Percentiles rank a stretch among this genome's conserved stretches.
Conservation (phyloP, 2,329 filamentous ascomycete species). For the Fusarium humuli region DNA sequence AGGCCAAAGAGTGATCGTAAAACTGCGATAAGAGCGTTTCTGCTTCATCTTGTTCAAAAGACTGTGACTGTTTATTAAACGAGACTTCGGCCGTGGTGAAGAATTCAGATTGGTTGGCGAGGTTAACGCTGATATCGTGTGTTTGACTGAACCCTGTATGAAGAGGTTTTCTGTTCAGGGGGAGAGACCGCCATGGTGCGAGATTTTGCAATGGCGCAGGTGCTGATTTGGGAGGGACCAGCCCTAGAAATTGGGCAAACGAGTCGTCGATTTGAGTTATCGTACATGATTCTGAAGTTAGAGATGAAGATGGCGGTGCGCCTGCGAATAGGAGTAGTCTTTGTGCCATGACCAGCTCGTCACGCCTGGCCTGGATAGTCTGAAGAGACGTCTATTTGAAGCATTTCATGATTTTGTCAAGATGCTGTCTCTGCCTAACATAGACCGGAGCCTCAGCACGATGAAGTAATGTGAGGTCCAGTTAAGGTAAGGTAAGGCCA, state of each 20-base stretch:
- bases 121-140: slow-evolving; percentile 53
- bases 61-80: slow-evolving; percentile 39
- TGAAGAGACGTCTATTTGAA: background rate
- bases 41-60: slow-evolving; percentile 49
- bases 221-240: slow-evolving; percentile 3
- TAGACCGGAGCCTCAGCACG: background rate
- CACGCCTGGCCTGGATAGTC: background rate
- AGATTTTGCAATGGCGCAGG: slow-evolving; percentile 49
- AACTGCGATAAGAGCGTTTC: slow-evolving; percentile 69
- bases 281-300: slow-evolving; percentile 49
- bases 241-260: slow-evolving; percentile 46
- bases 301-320: slow-evolving; percentile 49
- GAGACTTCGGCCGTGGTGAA: slow-evolving; percentile 60
- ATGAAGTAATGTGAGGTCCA: background rate
- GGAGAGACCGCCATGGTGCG: slow-evolving; percentile 66
- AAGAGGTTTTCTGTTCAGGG: slow-evolving; percentile 59
- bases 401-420: slow-evolving; percentile 4
- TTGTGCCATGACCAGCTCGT: slow-evolving; percentile 39
- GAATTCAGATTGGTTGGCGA: slow-evolving; percentile 56
- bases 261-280: slow-evolving; percentile 44
- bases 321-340: slow-evolving; percentile 55
- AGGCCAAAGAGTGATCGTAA: slow-evolving; percentile 80
- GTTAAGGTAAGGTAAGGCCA: slow-evolving; percentile 7
- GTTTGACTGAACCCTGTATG: slow-evolving; percentile 66
- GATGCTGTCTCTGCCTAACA: background rate